These are phyloP conservation scores for Scenedesmus sp. DNA, from an alignment of 163 green algal species.

Conservation along the genomic window DNA sequence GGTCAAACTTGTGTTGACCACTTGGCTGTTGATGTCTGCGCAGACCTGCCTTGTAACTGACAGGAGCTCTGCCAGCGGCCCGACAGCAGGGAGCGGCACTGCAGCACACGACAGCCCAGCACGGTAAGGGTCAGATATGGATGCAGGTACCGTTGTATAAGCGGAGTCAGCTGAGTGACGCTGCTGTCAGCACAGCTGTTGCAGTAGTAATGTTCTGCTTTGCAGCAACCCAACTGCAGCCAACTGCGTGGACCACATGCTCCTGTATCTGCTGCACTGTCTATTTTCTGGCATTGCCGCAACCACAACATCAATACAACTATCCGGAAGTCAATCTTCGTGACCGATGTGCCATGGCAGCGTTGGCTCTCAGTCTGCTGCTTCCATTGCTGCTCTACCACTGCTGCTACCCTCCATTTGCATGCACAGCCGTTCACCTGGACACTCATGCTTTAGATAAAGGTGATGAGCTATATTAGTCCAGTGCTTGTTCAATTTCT, in stretches of 20 bases:
- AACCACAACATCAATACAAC: no score
- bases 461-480: slow-evolving; percentile 29
- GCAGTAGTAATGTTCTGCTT: no score
- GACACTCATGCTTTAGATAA: slow-evolving; percentile 34
- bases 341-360: neutral
- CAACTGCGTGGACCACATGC: no score
- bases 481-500: slow-evolving; percentile 41
- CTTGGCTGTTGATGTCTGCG: neutral
- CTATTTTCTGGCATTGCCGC: no score
- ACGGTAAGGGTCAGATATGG: neutral
- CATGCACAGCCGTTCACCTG: neutral
- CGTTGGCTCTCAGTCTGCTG: neutral
- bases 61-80: slow-evolving; percentile 30
- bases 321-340: no score
- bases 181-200: no score
- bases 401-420: neutral
- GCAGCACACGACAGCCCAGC: neutral
- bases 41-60: slow-evolving; percentile 1
- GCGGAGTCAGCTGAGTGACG: no score
- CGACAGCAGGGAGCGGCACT: slow-evolving; percentile 17
- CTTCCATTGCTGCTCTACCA: neutral
- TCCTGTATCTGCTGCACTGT: no score
- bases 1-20: neutral
- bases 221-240: no score
- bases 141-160: neutral